These are phyloP conservation scores for Mucor indicus DNA, from an alignment of 371 early-diverging fungal species.

Conservation along the genomic window DNA sequence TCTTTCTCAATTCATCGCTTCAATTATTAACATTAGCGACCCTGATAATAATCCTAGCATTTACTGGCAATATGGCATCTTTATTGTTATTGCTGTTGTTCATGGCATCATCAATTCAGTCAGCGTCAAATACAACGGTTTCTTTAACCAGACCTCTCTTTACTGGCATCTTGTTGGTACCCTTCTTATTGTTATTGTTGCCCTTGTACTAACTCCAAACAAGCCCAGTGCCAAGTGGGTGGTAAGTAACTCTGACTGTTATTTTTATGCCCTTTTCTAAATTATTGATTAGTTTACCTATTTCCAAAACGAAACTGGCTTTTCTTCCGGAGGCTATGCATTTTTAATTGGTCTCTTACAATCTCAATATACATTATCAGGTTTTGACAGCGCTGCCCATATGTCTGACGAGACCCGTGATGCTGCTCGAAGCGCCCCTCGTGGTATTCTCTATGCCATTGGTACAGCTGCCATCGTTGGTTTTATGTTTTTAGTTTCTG, in stretches of 20 bases:
- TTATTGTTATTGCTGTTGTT: slow-evolving; percentile 43
- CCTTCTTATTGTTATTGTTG: slow-evolving; percentile 51
- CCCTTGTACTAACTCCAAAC: slow-evolving; percentile 49
- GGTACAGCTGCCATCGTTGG: slow-evolving; percentile 44
- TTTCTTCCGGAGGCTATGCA: slow-evolving; percentile 36
- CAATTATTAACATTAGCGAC: slow-evolving; percentile 39
- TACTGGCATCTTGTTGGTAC: slow-evolving; percentile 64
- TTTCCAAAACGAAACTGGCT: slow-evolving; percentile 47
- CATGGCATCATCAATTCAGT: slow-evolving; percentile 60
- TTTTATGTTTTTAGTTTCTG: slow-evolving; percentile 34
- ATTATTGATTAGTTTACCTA: slow-evolving; percentile 24
- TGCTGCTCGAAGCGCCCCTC: slow-evolving; percentile 62
- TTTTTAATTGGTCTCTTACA: slow-evolving; percentile 47
- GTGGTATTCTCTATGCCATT: slow-evolving; percentile 59
- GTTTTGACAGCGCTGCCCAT: slow-evolving; percentile 77
- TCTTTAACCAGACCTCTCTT: slow-evolving; percentile 54
- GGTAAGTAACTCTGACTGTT: slow-evolving; percentile 13
- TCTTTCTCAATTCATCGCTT: slow-evolving; percentile 48
- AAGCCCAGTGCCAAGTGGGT: slow-evolving; percentile 45
- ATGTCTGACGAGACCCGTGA: slow-evolving; percentile 75
- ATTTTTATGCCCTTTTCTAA: neutral
- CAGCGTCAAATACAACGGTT: slow-evolving; percentile 48
- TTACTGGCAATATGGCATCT: slow-evolving; percentile 42
- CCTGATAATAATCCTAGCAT: slow-evolving; percentile 33
- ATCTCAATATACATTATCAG: slow-evolving; percentile 55